Evolutionary conservation across 345 rosid species (phyloP), one percentile per base, ranked within the genome.

Genomic region (Salix purpurea): DNA sequence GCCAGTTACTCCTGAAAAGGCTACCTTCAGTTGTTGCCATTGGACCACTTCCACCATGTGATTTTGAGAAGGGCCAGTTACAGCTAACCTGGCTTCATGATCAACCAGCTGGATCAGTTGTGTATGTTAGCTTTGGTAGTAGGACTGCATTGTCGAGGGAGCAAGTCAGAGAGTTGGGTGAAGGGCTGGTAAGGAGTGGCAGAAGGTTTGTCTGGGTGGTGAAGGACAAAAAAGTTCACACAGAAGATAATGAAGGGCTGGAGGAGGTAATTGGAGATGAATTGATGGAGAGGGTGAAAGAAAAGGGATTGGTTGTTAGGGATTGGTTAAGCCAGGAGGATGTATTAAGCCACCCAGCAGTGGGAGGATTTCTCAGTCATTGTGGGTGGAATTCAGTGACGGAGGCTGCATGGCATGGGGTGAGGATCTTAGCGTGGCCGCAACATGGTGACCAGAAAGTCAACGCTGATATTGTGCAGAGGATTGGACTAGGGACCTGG

Each of bases 51-150:
- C 26, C 24, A 0, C 78, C 86, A 2, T 69, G 66, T 13, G 85
- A 79, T 10, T 62, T 78, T 5, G 83, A 78, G 67, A 78, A 54
- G 30, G 32, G 37, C 15, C 18, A 11, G 26, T 42, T 28, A 18
- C 24, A 12, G 52, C 14, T 50, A 71, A 54, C 64, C 18, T 86
- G 92, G 92, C 85, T 85, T 2, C 83, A 86, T 21, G 64, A 62
- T 10, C 87, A 87, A 81, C 78, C 69, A 6, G 65, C 42, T 10
- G 65, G 75, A 2, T 89, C 89, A 1, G 89, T 85, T 5, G 65
- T 87, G 48, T 88, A 80, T 30, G 82, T 87, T 14, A 72, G 85
- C 75, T 87, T 87, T 64, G 90, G 91, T 24, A 89, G 90, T 71
- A 82, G 85, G 61, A 72, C 79, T 12, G 71, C 86, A 58, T 48